Evolutionary conservation across 2,329 filamentous ascomycete species (phyloP).

Genomic region (Neofusicoccum kwambonambiense): DNA sequence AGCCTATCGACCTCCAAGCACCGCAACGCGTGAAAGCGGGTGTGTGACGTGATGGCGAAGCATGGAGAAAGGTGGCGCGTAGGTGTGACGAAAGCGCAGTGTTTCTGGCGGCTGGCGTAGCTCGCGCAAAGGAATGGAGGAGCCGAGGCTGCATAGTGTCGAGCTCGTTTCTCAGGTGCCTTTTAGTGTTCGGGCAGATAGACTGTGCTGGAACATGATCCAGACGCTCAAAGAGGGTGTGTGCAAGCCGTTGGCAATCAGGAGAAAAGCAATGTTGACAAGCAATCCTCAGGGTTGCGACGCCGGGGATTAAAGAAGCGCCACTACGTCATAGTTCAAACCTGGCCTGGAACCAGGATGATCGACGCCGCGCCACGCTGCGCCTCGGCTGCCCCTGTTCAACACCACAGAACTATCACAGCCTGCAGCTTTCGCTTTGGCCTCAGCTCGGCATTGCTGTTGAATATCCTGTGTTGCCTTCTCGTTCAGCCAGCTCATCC

Average conservation of each 20-base stretch:
- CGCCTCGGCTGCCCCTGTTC: neutral
- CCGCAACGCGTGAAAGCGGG: neutral
- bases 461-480: no score
- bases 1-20: neutral
- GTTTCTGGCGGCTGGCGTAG: neutral
- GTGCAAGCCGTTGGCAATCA: neutral
- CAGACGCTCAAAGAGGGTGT: neutral
- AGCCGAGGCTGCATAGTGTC: conserved; percentile 1
- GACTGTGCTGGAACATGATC: neutral
- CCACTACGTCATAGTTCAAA: neutral
- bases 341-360: neutral
- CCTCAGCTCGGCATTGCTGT: no score
- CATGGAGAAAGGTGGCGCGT: neutral
- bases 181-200: neutral
- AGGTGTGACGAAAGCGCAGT: neutral
- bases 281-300: neutral
- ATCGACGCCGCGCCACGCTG: neutral
- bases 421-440: no score
- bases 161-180: neutral
- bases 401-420: neutral
- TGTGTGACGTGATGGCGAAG: neutral
- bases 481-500: no score
- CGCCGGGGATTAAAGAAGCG: neutral
- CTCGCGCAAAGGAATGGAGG: neutral
- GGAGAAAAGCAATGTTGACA: neutral